These are phyloP conservation scores for Camelina laxa DNA, from an alignment of 345 rosid genomes.

Conservation along the genomic window DNA sequence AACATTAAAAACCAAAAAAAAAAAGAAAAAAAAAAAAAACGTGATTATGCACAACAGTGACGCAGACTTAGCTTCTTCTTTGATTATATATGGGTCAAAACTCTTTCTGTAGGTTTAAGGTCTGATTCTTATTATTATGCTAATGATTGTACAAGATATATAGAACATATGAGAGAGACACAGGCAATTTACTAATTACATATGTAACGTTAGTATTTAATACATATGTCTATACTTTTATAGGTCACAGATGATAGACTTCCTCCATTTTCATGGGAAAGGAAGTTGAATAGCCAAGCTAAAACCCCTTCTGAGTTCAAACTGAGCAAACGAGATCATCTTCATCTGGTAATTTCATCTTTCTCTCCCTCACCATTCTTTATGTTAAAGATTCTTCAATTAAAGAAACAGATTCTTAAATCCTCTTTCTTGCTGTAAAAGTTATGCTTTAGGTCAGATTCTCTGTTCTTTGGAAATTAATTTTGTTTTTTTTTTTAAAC, in stretches of 20 bases:
- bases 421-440: slow-evolving; percentile 28
- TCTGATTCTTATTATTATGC: no score
- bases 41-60: slow-evolving; percentile 4
- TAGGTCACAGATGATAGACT: slow-evolving; percentile 54
- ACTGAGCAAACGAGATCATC: slow-evolving; percentile 49
- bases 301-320: slow-evolving; percentile 50
- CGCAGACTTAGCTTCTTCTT: neutral
- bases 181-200: no score
- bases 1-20: neutral
- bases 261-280: slow-evolving; percentile 63
- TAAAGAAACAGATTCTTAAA: slow-evolving; percentile 10
- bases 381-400: neutral
- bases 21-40: slow-evolving; percentile 2
- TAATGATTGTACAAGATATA: no score
- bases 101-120: neutral
- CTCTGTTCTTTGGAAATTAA: slow-evolving; percentile 22
- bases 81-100: slow-evolving; percentile 14
- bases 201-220: no score
- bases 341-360: slow-evolving; percentile 57
- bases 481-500: no score
- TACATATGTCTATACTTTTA: neutral
- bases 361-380: neutral
- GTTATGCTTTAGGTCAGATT: slow-evolving; percentile 14
- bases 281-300: slow-evolving; percentile 49
- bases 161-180: no score